Evolutionary conservation across 345 rosid species (phyloP), one percentile per base, ranked within the genome.

Genomic region (Arabidopsis suecica): DNA sequence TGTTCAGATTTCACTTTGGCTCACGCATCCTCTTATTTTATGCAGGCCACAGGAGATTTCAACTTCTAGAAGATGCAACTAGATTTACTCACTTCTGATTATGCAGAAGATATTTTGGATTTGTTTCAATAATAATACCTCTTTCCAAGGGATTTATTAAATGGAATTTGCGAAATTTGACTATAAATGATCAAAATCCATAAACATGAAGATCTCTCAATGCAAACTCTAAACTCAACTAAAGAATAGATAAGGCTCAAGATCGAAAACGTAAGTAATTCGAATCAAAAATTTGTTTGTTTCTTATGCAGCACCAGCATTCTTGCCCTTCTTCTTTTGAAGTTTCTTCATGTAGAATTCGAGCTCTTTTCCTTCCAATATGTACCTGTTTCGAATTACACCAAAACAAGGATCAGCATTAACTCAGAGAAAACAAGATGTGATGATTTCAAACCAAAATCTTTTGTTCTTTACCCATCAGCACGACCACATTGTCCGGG

Each of bases 251-350:
- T 10, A 63, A 44, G 5, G 14, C 0, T 18, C 9, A 25, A 25
- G 42, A 32, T 30, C 3, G 14, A 5, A 9, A n/a, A 67, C 1
- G 38, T 40, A 54, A 7, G 7, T 8, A 33, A 18, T 50, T 5
- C 3, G 30, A 49, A 49, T 34, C 3, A 4, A 55, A 49, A 67
- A 13, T 18, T 23, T 23, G 25, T 23, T 38, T 22, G 16, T 23
- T 57, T 44, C 57, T 42, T 22, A 59, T 13, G 74, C 36, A 58
- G 49, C 48, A 23, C 12, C 55, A 40, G 50, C 57, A 33, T 38
- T 72, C 80, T 70, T 56, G 58, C 80, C 61, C 64, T 70, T 70
- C 37, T 75, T 68, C 65, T 67, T 77, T 32, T 76, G 65, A 34
- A 76, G 62, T 49, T 69, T 77, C 75, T 70, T 71, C 75, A 63